Evolutionary conservation across 805 yeast species (phyloP), one percentile per base, ranked within the genome.

Genomic region (Ogataea saltuana): DNA sequence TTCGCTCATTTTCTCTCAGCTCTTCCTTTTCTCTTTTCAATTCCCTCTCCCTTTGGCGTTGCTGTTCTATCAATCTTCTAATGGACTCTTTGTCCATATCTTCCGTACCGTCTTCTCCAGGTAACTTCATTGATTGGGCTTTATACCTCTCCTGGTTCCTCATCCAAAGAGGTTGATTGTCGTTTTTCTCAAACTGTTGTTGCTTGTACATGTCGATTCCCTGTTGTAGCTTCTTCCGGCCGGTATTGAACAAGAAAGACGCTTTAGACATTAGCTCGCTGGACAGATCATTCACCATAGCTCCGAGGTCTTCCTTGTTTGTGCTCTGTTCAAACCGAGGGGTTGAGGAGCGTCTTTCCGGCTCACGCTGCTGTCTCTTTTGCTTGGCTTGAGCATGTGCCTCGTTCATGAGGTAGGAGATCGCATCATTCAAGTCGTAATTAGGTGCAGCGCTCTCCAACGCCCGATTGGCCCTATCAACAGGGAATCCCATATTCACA

Each of bases 401-500:
- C 28, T 71, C 71, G 33, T 67, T 71, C 85, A 87, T 82, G 26
- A 87, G 68, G 50, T 65, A 75, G 38, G 80, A 78, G 16, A 86
- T 83, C 22, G 95, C 89, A 18, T 68, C 72, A 44, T 82, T 77
- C 7, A 86, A 68, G 51, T 84, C 78, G 5, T 72, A 58, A 0
- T 89, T 87, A 25, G 65, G 55, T 1, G 57, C 60, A 0, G 82
- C 77, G 34, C 69, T 64, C 6, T 64, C 71, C 27, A 88, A 68
- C 0, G 95, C 95, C 2, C 65, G 63, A 19, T 70, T 73, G 4
- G 93, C 80, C 40, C 71, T 76, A 2, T 78, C 81, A 1, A 75
- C 66, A 1, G 83, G 63, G 55, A 88, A 88, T 2, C 96, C 96
- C 80, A 88, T 88, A 46, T 87, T 93, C 2, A 85, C 63, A 32